These are phyloP conservation scores for Polytolypa hystricis DNA, from an alignment of 2,329 filamentous ascomycete genomes.

Conservation along the genomic window DNA sequence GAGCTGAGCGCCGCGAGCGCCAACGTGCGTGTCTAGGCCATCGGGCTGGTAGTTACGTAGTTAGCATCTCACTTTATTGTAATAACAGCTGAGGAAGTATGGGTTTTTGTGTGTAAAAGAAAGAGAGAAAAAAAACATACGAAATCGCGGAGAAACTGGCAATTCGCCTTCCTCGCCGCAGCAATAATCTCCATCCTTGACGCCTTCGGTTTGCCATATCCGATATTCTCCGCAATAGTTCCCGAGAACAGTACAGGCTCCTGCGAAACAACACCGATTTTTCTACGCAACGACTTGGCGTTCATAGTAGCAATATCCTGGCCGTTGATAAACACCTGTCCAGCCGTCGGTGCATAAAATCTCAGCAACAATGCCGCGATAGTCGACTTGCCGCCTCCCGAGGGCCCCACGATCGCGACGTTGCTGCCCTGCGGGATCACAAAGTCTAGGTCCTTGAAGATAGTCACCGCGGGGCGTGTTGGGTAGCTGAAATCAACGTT, in stretches of 20 bases:
- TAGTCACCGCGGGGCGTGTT: slow-evolving; percentile 78
- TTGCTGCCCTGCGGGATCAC: slow-evolving; percentile 88
- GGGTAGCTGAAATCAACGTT: slow-evolving; percentile 86
- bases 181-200: slow-evolving; percentile 69
- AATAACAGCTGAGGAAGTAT: slow-evolving; percentile 2
- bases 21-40: slow-evolving; percentile 86
- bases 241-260: slow-evolving; percentile 86
- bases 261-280: slow-evolving; percentile 90
- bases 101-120: slow-evolving; percentile 1
- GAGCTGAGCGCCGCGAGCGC: slow-evolving; percentile 81
- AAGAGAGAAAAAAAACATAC: slow-evolving; percentile 33
- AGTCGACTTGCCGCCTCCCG: slow-evolving; percentile 91
- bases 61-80: slow-evolving; percentile 5
- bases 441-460: slow-evolving; percentile 83
- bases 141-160: slow-evolving; percentile 91
- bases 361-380: slow-evolving; percentile 83
- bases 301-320: slow-evolving; percentile 78
- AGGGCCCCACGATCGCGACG: slow-evolving; percentile 91
- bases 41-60: slow-evolving; percentile 49
- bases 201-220: slow-evolving; percentile 76
- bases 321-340: slow-evolving; percentile 72
- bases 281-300: slow-evolving; percentile 78
- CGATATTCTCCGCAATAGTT: slow-evolving; percentile 71
- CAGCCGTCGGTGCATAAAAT: slow-evolving; percentile 76
- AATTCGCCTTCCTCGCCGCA: slow-evolving; percentile 86